A percentile compares a stretch with the other conserved stretches of the same genome.
phyloP scores from a whole-genome alignment of 768 basidiomycete genomes.

The Gautieria morchelliformis region DNA sequence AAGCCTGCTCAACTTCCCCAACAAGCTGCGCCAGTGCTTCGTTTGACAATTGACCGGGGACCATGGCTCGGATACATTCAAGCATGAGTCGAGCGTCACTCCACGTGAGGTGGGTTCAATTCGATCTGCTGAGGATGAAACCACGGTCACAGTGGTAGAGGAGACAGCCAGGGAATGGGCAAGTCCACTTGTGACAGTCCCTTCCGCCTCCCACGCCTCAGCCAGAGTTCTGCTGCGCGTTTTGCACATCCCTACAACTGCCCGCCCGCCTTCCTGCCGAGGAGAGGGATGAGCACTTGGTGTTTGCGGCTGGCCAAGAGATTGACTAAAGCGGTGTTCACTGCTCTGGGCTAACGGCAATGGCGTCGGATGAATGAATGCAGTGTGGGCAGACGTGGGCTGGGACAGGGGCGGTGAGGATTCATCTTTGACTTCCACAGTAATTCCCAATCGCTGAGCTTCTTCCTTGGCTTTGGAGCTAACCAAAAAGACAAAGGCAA shows the following conservation, averaged over 20 bases:
- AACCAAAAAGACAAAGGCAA: no score
- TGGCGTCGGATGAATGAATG: not conserved
- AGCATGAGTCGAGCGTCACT: not conserved
- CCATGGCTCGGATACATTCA: no score
- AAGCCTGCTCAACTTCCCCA: no score
- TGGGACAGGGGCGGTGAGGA: not conserved
- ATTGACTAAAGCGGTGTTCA: not conserved
- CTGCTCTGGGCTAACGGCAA: not conserved
- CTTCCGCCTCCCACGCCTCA: not conserved
- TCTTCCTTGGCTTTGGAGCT: no score
- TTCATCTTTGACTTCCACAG: not conserved
- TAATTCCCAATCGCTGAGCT: no score
- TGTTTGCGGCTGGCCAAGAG: not conserved
- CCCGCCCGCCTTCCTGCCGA: not conserved
- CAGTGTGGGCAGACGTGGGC: not conserved
- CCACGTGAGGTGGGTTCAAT: not conserved
- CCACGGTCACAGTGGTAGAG: not conserved
- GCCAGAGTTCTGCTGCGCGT: conserved; percentile 7
- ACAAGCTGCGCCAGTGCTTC: no score
- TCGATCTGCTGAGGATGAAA: not conserved
- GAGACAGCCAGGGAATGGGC: not conserved
- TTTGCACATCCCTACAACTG: not conserved
- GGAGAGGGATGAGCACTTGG: not conserved
- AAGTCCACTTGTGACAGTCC: not conserved
- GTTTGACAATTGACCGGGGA: no score